Conservation (phyloP, 106 monocot genomes). For the Dactylorhiza incarnata region DNA sequence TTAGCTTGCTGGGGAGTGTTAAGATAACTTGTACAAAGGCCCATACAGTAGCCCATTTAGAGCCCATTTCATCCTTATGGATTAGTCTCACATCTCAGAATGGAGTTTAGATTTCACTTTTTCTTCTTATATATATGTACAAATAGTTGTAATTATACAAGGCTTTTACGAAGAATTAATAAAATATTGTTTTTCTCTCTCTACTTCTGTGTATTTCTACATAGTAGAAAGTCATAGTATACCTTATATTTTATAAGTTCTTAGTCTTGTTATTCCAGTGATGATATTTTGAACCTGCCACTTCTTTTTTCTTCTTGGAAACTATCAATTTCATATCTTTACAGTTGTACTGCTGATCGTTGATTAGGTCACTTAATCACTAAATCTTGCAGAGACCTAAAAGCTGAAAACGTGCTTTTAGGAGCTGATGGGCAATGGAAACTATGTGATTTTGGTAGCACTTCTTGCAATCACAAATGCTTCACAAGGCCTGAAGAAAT, state of each 20-base stretch:
- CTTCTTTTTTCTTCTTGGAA: background rate
- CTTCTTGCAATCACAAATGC: constrained; percentile 55
- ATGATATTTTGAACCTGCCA: background rate
- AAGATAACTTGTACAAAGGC: too few species aligned
- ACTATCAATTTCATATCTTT: background rate
- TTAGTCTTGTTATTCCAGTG: background rate
- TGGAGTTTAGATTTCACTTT: too few species aligned
- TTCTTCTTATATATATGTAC: too few species aligned
- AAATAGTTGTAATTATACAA: too few species aligned
- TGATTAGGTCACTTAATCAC: background rate
- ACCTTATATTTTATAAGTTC: background rate
- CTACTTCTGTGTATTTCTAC: background rate
- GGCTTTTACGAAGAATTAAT: too few species aligned
- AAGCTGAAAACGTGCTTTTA: constrained; percentile 58
- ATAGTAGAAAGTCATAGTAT: background rate
- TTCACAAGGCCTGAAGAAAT: constrained; percentile 54
- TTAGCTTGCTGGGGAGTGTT: too few species aligned
- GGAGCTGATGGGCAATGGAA: constrained; percentile 58
- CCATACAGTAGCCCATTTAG: too few species aligned
- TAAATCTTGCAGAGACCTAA: constrained; percentile 36
- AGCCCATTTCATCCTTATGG: too few species aligned
- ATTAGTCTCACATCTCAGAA: too few species aligned
- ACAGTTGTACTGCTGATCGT: background rate
- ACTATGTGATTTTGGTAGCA: constrained; percentile 61
- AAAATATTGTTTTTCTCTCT: too few species aligned